These are phyloP conservation scores for Saccharum officinarum DNA, from an alignment of 176 grass and related monocot species.

Conservation along the genomic window DNA sequence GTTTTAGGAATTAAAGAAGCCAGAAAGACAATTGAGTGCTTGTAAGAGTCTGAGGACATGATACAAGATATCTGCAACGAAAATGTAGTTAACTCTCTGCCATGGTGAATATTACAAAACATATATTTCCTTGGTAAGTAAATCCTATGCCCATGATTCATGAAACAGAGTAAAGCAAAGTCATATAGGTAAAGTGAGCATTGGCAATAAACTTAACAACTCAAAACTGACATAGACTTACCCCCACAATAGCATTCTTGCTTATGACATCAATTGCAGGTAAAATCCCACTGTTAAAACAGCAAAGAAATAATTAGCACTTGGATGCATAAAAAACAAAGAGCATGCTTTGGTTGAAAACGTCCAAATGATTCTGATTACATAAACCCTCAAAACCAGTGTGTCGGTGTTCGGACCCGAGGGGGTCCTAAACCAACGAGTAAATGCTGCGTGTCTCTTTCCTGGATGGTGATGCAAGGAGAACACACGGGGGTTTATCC, in stretches of 20 bases:
- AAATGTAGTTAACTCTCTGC: neutral
- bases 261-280: slow-evolving; percentile 86
- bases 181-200: neutral
- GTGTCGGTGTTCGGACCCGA: no score
- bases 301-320: slow-evolving; percentile 29
- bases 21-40: slow-evolving; percentile 26
- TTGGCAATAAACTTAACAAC: neutral
- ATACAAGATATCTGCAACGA: neutral
- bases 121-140: neutral
- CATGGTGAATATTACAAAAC: neutral
- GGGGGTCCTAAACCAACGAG: no score
- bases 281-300: slow-evolving; percentile 84
- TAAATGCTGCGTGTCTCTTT: no score
- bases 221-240: slow-evolving; percentile 39
- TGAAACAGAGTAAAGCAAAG: neutral
- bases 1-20: neutral
- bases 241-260: slow-evolving; percentile 74
- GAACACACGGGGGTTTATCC: no score
- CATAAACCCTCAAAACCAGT: neutral
- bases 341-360: neutral
- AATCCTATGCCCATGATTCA: neutral
- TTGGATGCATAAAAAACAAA: slow-evolving; percentile 1
- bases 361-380: slow-evolving; percentile 4
- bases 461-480: no score
- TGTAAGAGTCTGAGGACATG: neutral